Conservation (phyloP, 352 stramenopile species). For the Plasmopara muralis region DNA sequence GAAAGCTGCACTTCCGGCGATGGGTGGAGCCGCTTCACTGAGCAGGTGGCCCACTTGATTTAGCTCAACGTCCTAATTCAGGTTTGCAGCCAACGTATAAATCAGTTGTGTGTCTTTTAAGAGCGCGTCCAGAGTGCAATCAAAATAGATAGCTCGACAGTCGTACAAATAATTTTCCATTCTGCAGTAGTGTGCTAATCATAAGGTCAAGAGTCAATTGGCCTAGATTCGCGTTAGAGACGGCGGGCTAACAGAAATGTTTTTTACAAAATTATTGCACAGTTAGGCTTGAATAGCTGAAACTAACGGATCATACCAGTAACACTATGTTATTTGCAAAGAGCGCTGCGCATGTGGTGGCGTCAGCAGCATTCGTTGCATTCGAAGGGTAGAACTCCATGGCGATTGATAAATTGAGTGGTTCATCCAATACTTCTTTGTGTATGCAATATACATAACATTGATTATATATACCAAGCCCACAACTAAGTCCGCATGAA, state of each 20-base stretch:
- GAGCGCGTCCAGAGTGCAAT: not conserved
- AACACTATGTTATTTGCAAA: constrained; percentile 55
- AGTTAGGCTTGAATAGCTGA: not conserved
- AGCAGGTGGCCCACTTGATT: constrained; percentile 53
- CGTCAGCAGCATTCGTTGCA: constrained; percentile 21
- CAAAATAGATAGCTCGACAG: not conserved
- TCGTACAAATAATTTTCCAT: constrained; percentile 41
- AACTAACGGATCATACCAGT: constrained; percentile 28
- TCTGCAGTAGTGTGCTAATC: constrained; percentile 64
- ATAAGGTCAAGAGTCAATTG: constrained; percentile 73
- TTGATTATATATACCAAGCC: no score
- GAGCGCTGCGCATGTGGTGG: constrained; percentile 17
- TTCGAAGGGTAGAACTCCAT: constrained; percentile 50
- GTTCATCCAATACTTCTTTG: no score
- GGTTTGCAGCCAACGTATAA: constrained; percentile 1
- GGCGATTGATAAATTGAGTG: not conserved
- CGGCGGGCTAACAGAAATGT: constrained; percentile 37
- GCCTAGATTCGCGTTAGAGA: constrained; percentile 78
- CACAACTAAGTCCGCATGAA: no score
- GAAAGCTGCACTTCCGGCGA: constrained; percentile 54
- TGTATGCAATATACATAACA: no score
- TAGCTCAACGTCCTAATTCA: constrained; percentile 31
- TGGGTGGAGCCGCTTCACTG: constrained; percentile 48
- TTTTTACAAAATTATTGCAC: constrained; percentile 3
- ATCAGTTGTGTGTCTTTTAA: constrained; percentile 9